These are phyloP conservation scores for Sporothrix luriei DNA, from an alignment of 2,329 filamentous ascomycete genomes.

Conservation along the genomic window DNA sequence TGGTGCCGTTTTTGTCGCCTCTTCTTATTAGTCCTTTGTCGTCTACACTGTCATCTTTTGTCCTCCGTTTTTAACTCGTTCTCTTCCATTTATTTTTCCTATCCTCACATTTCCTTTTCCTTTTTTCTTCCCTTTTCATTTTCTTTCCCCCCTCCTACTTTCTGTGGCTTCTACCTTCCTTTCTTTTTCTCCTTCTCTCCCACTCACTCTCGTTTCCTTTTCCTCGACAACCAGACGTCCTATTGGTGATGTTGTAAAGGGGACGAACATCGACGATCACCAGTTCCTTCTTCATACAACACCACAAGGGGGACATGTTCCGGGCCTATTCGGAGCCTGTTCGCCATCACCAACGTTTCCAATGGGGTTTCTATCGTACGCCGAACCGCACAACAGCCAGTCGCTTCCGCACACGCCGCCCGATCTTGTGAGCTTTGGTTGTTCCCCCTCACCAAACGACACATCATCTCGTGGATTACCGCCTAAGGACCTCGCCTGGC, in stretches of 20 bases:
- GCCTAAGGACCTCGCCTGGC: conserved; percentile 52
- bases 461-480: conserved; percentile 35
- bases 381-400: conserved; percentile 56
- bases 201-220: conserved; percentile 2
- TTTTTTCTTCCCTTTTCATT: not conserved
- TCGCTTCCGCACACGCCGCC: conserved; percentile 58
- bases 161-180: not conserved
- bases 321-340: conserved; percentile 28
- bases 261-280: not conserved
- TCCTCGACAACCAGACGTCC: not conserved
- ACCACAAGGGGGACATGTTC: conserved; percentile 10
- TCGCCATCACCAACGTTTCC: conserved; percentile 43
- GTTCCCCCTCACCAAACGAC: conserved; percentile 43
- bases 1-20: conserved; percentile 1
- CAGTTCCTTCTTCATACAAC: not conserved
- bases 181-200: not conserved
- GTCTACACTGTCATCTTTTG: conserved; percentile 3
- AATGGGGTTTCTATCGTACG: conserved; percentile 59
- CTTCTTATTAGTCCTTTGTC: conserved; percentile 15
- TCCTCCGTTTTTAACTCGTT: not conserved
- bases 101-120: not conserved
- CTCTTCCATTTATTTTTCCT: conserved; percentile 8
- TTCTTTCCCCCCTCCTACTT: not conserved
- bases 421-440: conserved; percentile 56
- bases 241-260: conserved; percentile 18